Evolutionary conservation across 2,329 filamentous ascomycete species (phyloP), one percentile per base, ranked within the genome.

Genomic region (Pseudogymnoascus sp.): DNA sequence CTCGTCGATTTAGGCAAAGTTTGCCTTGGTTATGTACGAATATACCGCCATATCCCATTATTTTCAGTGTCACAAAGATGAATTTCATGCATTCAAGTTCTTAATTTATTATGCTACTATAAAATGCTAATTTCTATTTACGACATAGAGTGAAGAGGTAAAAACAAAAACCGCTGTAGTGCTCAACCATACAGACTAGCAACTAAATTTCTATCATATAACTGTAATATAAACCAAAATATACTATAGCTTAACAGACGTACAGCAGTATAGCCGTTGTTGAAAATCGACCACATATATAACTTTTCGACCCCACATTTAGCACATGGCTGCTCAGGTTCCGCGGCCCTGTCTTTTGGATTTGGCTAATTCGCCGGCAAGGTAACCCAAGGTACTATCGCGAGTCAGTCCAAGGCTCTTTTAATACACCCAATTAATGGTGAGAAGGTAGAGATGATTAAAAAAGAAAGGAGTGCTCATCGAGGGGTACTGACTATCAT

Each of bases 281-380:
- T 54, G n/a, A 54, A 54, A 54, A 33, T 33, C n/a, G 47, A 11
- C n/a, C 29, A 35, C 47, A 21, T 54, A 21, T 54, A 54, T 54
- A 54, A 54, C 47, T 54, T 54, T 54, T 54, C 29, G n/a, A 35
- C 47, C 15, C 29, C 47, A 21, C 47, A 54, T 54, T 54, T 17
- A 54, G 47, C 15, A 5, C 15, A 13, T 54, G 29, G 47, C 47
- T 54, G 47, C 47, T 54, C 15, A 35, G 29, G 35, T n/a, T 54
- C n/a, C 29, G 29, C 47, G 9, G n/a, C 41, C 47, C 29, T 13
- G 11, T 54, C 6, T 47, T 54, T 33, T 33, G 26, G 10, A 33
- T 54, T 35, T 33, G 47, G 47, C 29, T 35, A 29, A 35, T 33
- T 29, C 10, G 47, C 29, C 15, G 10, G 47, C 15, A 54, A 17